Conservation (phyloP, 1,284 basidiomycete species). For the Ganoderma leucocontextum region DNA sequence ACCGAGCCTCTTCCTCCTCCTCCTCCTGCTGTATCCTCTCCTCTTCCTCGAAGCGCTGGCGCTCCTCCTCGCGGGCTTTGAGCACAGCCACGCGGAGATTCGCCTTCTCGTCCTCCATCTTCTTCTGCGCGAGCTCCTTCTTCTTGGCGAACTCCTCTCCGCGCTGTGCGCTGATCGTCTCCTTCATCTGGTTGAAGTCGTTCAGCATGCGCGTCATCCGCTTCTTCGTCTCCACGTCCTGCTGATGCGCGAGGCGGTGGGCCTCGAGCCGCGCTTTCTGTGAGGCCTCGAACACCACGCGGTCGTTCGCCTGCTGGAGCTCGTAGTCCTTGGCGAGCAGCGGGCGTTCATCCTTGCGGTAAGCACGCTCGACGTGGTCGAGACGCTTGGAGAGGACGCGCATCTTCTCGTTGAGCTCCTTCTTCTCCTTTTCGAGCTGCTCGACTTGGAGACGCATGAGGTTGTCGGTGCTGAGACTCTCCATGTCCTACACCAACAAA, state of each 20-base stretch:
- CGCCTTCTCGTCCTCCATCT: conserved; percentile 89
- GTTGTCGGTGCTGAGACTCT: conserved; percentile 87
- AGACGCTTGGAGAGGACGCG: conserved; percentile 90
- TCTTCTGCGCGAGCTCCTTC: conserved; percentile 66
- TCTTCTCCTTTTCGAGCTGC: conserved; percentile 97
- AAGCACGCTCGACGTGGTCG: conserved; percentile 96
- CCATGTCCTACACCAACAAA: conserved; percentile 67
- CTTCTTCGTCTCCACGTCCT: conserved; percentile 81
- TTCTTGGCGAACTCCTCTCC: conserved; percentile 77
- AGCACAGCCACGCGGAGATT: conserved; percentile 68
- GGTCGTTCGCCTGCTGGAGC: conserved; percentile 83
- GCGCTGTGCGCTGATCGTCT: conserved; percentile 69
- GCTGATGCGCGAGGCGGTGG: conserved; percentile 69
- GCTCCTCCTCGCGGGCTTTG: conserved; percentile 68
- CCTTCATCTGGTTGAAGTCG: conserved; percentile 75
- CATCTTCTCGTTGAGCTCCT: conserved; percentile 85
- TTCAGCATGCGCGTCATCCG: conserved; percentile 79
- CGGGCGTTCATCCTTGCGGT: conserved; percentile 93
- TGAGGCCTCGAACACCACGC: conserved; percentile 71
- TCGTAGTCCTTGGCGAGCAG: conserved; percentile 91
- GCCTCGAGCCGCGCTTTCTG: conserved; percentile 71
- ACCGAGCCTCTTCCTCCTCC: conserved; percentile 58
- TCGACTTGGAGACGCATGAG: conserved; percentile 94
- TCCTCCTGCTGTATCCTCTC: conserved; percentile 54
- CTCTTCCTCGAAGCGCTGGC: conserved; percentile 54